phyloP scores from a whole-genome alignment of 306 rosid genomes.

The Trifolium fragiferum region DNA sequence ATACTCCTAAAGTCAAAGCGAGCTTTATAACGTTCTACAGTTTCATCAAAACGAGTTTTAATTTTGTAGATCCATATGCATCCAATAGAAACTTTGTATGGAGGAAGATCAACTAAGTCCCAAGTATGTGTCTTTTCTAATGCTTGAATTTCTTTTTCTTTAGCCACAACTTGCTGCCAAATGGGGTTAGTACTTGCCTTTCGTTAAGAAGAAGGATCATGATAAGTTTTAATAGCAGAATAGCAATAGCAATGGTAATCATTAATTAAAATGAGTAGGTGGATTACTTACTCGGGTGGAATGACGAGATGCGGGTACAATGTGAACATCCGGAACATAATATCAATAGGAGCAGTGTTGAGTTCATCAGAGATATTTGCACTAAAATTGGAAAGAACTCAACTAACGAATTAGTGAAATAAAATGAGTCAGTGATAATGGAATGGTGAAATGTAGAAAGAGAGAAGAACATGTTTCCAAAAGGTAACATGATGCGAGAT shows the following conservation, averaged over 20 bases:
- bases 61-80: no score
- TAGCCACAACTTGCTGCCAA: no score
- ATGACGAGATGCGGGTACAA: not conserved
- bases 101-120: no score
- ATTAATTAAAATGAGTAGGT: not conserved
- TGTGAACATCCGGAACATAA: not conserved
- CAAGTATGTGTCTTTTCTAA: no score
- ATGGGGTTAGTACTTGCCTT: not conserved
- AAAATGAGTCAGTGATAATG: not conserved
- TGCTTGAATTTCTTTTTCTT: no score
- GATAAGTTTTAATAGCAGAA: not conserved
- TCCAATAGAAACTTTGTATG: no score
- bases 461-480: not conserved
- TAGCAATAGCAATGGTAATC: not conserved
- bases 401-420: not conserved
- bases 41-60: no score
- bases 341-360: no score
- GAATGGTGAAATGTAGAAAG: not conserved
- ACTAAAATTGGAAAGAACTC: not conserved
- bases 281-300: not conserved
- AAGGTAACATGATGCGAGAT: conserved; percentile 1
- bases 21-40: no score
- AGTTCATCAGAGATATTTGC: not conserved
- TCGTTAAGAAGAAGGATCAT: not conserved
- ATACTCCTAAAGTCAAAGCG: no score